These are phyloP conservation scores for Emmonsia crescens DNA, from an alignment of 2,329 filamentous ascomycete genomes.

Conservation along the genomic window DNA sequence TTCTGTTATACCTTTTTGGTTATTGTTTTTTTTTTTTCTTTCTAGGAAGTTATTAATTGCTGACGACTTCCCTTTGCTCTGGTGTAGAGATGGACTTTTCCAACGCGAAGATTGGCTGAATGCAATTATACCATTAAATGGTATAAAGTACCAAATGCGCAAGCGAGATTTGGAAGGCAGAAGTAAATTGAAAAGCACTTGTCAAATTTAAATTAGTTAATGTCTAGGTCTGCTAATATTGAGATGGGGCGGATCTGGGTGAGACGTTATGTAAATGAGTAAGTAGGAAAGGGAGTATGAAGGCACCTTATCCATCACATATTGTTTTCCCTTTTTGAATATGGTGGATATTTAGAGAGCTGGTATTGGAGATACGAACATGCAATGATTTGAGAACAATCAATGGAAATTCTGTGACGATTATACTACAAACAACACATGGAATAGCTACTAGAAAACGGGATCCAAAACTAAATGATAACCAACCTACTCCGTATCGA, in stretches of 20 bases:
- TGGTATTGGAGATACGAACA: background rate
- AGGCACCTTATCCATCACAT: background rate
- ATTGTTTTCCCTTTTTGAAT: background rate
- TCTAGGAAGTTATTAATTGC: background rate
- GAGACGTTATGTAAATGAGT: background rate
- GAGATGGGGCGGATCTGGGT: background rate
- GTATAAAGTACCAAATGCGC: background rate
- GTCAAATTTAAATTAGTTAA: background rate
- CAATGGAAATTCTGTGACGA: background rate
- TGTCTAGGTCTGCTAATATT: background rate
- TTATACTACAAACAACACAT: background rate
- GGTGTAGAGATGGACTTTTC: conserved; percentile 55
- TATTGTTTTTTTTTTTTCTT: conserved; percentile 2
- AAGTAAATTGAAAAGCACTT: background rate
- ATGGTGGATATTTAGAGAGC: background rate
- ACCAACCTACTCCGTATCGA: background rate
- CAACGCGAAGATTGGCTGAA: conserved; percentile 46
- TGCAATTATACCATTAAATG: background rate
- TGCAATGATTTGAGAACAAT: background rate
- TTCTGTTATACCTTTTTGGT: conserved; percentile 4
- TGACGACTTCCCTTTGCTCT: conserved; percentile 6
- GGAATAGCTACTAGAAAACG: background rate
- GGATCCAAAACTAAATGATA: background rate
- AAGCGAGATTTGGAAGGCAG: background rate
- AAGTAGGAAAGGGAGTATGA: background rate